A percentile compares a stretch with the other conserved stretches of the same genome.
Evolutionary conservation across 148 eudicot species (phyloP).

Genomic region (Polygonum maritimum): DNA sequence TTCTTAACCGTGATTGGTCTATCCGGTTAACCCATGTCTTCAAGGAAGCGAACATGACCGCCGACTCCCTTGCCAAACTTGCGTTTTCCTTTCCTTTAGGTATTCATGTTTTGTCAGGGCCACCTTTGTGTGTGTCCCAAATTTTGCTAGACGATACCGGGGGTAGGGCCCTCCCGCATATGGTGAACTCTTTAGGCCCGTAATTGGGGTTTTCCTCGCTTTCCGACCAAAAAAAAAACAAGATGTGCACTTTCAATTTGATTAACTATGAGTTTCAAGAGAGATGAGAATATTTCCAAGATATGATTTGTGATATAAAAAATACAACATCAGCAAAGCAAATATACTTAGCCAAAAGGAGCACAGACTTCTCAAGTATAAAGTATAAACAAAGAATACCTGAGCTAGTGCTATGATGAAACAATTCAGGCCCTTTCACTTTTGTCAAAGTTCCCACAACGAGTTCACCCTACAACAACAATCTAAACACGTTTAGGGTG

Average conservation of each 20-base stretch:
- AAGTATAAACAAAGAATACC: slow-evolving; percentile 26
- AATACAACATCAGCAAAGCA: not conserved
- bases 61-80: too few relatives aligned
- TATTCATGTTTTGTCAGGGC: too few relatives aligned
- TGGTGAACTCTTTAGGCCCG: too few relatives aligned
- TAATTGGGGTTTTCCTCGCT: too few relatives aligned
- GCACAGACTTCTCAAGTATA: not conserved
- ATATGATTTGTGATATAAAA: not conserved
- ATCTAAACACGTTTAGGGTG: not conserved
- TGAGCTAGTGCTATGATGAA: slow-evolving; percentile 88
- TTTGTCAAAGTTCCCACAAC: slow-evolving; percentile 93
- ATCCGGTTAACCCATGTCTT: too few relatives aligned
- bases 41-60: too few relatives aligned
- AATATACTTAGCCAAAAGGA: slow-evolving; percentile 4
- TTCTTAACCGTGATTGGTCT: too few relatives aligned
- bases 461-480: slow-evolving; percentile 74
- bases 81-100: too few relatives aligned
- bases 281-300: not conserved
- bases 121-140: too few relatives aligned
- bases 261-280: not conserved
- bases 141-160: too few relatives aligned
- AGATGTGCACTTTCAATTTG: not conserved
- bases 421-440: slow-evolving; percentile 94
- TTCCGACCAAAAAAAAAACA: too few relatives aligned
- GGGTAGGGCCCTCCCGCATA: too few relatives aligned